A percentile compares a stretch with the other conserved stretches of the same genome.
Conservation (phyloP, 1,284 basidiomycete species). For the Trametes pubescens region DNA sequence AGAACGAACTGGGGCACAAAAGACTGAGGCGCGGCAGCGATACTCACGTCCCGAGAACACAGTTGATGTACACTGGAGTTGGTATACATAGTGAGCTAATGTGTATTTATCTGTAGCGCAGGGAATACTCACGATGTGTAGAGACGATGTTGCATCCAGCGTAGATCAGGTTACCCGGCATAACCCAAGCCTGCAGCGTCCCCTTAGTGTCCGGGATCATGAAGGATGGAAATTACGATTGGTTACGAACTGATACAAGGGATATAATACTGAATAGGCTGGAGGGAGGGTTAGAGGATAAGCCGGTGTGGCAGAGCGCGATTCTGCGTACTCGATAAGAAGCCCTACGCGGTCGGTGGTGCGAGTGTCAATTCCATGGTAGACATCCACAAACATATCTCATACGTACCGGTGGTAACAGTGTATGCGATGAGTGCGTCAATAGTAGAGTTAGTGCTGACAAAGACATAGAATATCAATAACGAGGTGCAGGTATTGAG, state of each 20-base stretch:
- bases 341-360: not conserved
- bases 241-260: not conserved
- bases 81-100: not conserved
- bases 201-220: not conserved
- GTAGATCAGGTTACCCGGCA: not conserved
- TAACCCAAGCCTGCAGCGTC: not conserved
- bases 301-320: not conserved
- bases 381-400: not conserved
- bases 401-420: not conserved
- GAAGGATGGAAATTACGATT: not conserved
- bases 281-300: not conserved
- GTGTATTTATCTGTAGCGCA: not conserved
- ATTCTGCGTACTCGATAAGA: not conserved
- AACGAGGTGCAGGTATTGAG: too few species aligned
- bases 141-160: not conserved
- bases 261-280: not conserved
- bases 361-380: not conserved
- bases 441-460: not conserved
- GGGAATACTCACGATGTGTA: not conserved
- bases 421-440: not conserved
- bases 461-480: not conserved
- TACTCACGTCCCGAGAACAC: not conserved
- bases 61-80: not conserved
- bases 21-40: not conserved
- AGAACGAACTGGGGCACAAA: not conserved